Percentiles rank a stretch among this genome's conserved stretches.
Conservation (phyloP, 768 basidiomycete species). For the Suillus clintonianus region DNA sequence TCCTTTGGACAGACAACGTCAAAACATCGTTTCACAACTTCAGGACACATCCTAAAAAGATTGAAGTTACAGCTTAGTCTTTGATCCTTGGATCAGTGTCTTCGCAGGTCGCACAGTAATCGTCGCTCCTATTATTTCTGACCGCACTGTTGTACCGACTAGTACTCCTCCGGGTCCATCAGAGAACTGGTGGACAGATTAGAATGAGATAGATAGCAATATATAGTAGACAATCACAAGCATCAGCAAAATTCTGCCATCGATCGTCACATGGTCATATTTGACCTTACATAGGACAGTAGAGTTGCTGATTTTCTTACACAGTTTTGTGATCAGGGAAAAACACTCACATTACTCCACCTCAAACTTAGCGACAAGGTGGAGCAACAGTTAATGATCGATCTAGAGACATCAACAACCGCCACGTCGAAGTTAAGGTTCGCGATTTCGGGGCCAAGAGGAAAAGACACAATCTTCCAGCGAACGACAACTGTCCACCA, state of each 20-base stretch:
- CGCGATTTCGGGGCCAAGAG: neutral
- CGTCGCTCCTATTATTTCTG: no score
- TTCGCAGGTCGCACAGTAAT: neutral
- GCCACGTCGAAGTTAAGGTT: neutral
- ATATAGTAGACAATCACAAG: neutral
- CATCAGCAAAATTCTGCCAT: neutral
- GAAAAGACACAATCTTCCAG: neutral
- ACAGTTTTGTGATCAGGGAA: neutral
- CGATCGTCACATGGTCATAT: neutral
- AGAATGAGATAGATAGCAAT: neutral
- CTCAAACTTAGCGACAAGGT: neutral
- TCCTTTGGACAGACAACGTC: no score
- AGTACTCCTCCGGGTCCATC: no score
- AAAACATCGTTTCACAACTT: neutral
- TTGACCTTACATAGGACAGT: neutral
- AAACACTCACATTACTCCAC: neutral
- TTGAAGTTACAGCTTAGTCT: neutral
- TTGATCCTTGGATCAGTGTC: neutral
- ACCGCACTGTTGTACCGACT: no score
- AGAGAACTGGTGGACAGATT: neutral
- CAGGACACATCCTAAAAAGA: neutral
- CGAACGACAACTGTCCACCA: neutral
- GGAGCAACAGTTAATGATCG: neutral
- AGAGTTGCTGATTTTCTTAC: neutral
- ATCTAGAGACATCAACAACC: neutral